These are phyloP conservation scores for Glebionis coronaria DNA, from an alignment of 129 eudicot genomes.

Conservation along the genomic window DNA sequence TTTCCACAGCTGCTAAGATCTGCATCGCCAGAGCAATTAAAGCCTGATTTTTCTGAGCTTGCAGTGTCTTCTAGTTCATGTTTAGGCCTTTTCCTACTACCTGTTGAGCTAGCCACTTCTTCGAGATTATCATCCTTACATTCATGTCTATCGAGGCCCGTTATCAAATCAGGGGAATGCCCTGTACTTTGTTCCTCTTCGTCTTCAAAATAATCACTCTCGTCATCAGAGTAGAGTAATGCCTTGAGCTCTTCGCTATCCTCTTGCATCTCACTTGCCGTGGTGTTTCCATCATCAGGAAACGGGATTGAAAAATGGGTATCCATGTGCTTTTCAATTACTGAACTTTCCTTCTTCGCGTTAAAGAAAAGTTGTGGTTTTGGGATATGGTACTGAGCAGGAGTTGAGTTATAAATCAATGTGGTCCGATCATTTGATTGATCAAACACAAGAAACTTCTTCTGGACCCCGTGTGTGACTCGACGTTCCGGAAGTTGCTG, in stretches of 20 bases:
- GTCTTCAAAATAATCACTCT: conserved; percentile 45
- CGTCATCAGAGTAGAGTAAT: conserved; percentile 72
- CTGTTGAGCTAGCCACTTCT: conserved; percentile 68
- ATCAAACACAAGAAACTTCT: conserved; percentile 84
- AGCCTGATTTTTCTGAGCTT: conserved; percentile 37
- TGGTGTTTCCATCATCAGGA: conserved; percentile 28
- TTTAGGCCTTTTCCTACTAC: conserved; percentile 50
- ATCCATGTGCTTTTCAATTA: conserved; percentile 15
- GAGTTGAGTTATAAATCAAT: conserved; percentile 53
- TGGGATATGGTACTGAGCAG: conserved; percentile 34
- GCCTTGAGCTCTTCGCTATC: conserved; percentile 82
- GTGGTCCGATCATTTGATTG: conserved; percentile 77
- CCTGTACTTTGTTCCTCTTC: conserved; percentile 83
- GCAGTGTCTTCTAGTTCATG: conserved; percentile 37
- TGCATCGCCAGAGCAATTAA: conserved; percentile 49
- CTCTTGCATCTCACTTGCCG: conserved; percentile 60
- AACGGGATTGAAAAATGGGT: background rate
- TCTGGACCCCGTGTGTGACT: conserved; percentile 28
- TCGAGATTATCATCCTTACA: conserved; percentile 37
- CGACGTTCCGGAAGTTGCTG: conserved; percentile 27
- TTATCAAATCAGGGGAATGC: conserved; percentile 66
- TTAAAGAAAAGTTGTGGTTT: conserved; percentile 30
- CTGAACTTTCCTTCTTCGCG: conserved; percentile 19
- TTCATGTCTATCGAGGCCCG: conserved; percentile 31
- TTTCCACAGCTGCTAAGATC: conserved; percentile 45